These are phyloP conservation scores for Paecilomyces niveus DNA, from an alignment of 2,329 filamentous ascomycete species.

Conservation along the genomic window DNA sequence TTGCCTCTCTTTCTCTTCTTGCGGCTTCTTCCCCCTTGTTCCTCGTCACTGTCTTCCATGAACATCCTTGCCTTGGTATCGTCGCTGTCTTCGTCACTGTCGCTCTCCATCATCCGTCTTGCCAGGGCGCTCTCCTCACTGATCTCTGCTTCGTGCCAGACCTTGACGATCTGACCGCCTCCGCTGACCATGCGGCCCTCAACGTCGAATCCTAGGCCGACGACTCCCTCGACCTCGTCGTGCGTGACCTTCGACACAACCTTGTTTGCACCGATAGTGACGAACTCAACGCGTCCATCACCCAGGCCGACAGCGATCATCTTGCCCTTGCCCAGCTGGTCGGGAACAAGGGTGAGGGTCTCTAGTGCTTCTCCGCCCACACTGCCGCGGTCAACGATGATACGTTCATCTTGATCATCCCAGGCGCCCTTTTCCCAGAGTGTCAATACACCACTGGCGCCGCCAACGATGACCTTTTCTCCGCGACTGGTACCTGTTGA, in stretches of 20 bases:
- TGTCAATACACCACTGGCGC: slow-evolving; percentile 74
- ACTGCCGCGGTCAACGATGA: slow-evolving; percentile 60
- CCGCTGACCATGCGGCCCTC: slow-evolving; percentile 82
- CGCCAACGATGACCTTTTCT: slow-evolving; percentile 68
- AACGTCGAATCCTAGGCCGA: slow-evolving; percentile 75
- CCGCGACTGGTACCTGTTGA: slow-evolving; percentile 61
- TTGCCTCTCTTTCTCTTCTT: slow-evolving; percentile 42
- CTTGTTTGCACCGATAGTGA: slow-evolving; percentile 66
- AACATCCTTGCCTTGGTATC: slow-evolving; percentile 11
- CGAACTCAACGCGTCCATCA: slow-evolving; percentile 70
- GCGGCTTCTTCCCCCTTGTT: slow-evolving; percentile 39
- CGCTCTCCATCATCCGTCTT: slow-evolving; percentile 32
- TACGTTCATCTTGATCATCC: slow-evolving; percentile 90
- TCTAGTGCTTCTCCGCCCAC: slow-evolving; percentile 74
- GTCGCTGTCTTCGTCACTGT: slow-evolving; percentile 36
- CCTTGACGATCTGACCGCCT: slow-evolving; percentile 77
- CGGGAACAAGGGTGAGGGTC: slow-evolving; percentile 64
- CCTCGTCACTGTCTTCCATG: slow-evolving; percentile 41
- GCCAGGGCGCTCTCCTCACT: slow-evolving; percentile 40
- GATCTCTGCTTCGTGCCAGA: slow-evolving; percentile 69
- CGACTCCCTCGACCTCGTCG: slow-evolving; percentile 80
- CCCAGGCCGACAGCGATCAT: slow-evolving; percentile 73
- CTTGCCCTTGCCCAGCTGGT: slow-evolving; percentile 56
- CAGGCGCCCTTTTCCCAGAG: slow-evolving; percentile 91
- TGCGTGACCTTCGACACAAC: slow-evolving; percentile 64